Evolutionary conservation across 2,329 filamentous ascomycete species (phyloP), one percentile per base, ranked within the genome.

Genomic region (Penicillium sp.): DNA sequence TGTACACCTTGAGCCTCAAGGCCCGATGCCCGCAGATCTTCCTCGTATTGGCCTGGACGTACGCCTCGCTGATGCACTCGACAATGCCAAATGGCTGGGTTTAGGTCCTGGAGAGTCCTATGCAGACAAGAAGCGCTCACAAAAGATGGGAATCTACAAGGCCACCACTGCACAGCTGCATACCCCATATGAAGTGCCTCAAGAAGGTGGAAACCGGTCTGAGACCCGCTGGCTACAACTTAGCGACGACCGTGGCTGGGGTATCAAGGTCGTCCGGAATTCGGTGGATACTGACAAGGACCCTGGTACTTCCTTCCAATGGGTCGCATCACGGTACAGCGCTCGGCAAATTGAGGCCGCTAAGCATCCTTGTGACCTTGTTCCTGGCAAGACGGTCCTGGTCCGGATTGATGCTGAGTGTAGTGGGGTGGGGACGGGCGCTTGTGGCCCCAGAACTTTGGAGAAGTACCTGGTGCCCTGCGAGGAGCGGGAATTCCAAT

Each of bases 101-200:
- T 45, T 66, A 1, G 70, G 70, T 0, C 70, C 69, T 1, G 70
- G 68, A 5, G 70, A 73, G 43, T 64, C 70, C 5, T 73, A 72
- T 7, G 49, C 63, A 0, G 70, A 73, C 54, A 73, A 73, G 53
- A 68, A 67, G 54, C 26, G 53, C 3, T 59, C 70, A 0, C 66
- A 69, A 38, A 68, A 63, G 10, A 19, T 70, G 4, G 68, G 69
- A 8, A 48, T 68, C 6, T 70, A 66, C 37, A 59, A 52, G 0
- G 58, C 64, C 2, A 66, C 60, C 3, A 55, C 55, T 2, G 63
- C 54, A 0, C 49, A 65, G 11, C 60, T 72, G 11, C 68, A 71
- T 10, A 71, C 69, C 0, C 58, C 64, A 1, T 73, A 73, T n/a
- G 70, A 48, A 19, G 26, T 48, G 6, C 45, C 45, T 28, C 45